phyloP scores from a whole-genome alignment of 2,329 filamentous ascomycete genomes.

The Diaporthe sp. region DNA sequence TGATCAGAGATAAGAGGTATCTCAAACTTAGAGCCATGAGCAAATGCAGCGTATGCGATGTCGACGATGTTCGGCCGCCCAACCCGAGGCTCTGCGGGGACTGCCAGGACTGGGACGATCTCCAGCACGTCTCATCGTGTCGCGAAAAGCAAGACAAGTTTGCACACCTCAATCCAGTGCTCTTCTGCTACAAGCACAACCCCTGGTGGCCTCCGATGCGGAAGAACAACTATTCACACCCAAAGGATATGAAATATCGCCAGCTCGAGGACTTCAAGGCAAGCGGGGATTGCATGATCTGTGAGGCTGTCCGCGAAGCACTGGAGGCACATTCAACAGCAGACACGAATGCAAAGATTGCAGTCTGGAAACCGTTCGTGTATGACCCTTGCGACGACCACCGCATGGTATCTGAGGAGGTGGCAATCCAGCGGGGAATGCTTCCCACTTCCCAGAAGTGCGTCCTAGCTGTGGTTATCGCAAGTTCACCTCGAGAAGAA shows the following conservation, averaged over 20 bases:
- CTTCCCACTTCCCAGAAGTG: neutral
- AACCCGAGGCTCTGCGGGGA: neutral
- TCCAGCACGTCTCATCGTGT: neutral
- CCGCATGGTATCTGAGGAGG: neutral
- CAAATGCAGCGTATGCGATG: neutral
- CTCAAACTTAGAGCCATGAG: neutral
- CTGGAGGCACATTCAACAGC: neutral
- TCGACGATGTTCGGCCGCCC: neutral
- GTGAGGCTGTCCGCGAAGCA: neutral
- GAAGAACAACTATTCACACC: neutral
- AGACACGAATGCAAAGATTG: neutral
- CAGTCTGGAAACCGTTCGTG: neutral
- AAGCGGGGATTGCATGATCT: neutral
- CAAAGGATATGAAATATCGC: neutral
- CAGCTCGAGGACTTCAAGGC: neutral
- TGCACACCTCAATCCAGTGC: neutral
- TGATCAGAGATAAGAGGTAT: neutral
- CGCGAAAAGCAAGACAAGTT: neutral
- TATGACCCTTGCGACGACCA: neutral
- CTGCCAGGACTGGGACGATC: neutral
- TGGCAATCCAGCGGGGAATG: neutral
- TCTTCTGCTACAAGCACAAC: neutral
- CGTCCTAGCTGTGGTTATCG: neutral
- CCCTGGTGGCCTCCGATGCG: neutral
- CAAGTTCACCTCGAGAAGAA: neutral